phyloP scores from a whole-genome alignment of 2,329 filamentous ascomycete species.

The Camptophora hylomeconis region DNA sequence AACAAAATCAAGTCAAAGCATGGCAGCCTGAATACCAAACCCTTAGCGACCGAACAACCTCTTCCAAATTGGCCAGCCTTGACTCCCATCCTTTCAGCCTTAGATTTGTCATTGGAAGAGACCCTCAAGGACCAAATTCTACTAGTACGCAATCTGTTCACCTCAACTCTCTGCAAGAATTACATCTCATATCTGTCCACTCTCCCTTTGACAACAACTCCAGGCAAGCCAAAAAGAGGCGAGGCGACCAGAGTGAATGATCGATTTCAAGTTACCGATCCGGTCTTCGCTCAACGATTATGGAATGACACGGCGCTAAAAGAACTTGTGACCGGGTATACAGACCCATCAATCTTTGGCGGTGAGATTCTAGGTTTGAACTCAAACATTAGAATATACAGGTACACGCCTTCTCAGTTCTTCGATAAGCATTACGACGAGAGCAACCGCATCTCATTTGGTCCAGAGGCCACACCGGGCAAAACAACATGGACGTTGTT shows the following conservation, averaged over 20 bases:
- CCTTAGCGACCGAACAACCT: slow-evolving; percentile 6
- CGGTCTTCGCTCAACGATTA: slow-evolving; percentile 56
- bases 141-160: slow-evolving; percentile 61
- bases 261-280: slow-evolving; percentile 70
- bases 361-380: slow-evolving; percentile 74
- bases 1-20: slow-evolving; percentile 17
- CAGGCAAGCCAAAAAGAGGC: slow-evolving; percentile 62
- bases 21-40: slow-evolving; percentile 11
- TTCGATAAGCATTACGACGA: slow-evolving; percentile 94
- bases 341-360: slow-evolving; percentile 48
- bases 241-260: slow-evolving; percentile 81
- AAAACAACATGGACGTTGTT: slow-evolving; percentile 86
- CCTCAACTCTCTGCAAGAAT: slow-evolving; percentile 57
- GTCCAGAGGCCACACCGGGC: slow-evolving; percentile 34
- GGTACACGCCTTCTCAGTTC: slow-evolving; percentile 75
- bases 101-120: slow-evolving; percentile 48
- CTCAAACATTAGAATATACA: slow-evolving; percentile 78
- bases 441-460: slow-evolving; percentile 57
- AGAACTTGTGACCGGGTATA: slow-evolving; percentile 36
- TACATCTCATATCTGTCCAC: slow-evolving; percentile 62
- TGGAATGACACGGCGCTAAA: slow-evolving; percentile 68
- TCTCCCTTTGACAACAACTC: slow-evolving; percentile 64
- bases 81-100: slow-evolving; percentile 52
- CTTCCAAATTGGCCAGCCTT: slow-evolving; percentile 58
- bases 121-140: slow-evolving; percentile 55